A percentile compares a stretch with the other conserved stretches of the same genome.
Conservation (phyloP, 1,139 yeast species). For the Saccharomyces hybrid region DNA sequence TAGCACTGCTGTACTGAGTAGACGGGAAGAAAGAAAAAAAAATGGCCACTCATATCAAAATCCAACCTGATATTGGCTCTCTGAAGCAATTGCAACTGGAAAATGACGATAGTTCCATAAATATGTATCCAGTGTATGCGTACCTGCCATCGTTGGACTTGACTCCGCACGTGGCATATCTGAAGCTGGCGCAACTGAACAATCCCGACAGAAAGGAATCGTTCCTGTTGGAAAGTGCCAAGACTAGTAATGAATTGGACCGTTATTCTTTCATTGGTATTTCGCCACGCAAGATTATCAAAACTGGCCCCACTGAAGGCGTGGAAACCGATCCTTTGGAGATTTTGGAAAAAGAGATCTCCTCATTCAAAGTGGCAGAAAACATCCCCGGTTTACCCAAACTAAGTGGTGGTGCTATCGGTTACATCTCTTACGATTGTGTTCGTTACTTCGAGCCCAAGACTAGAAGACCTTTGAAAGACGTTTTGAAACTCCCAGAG, state of each 20-base stretch:
- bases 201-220: constrained; percentile 53
- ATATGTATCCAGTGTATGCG: constrained; percentile 74
- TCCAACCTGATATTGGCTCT: constrained; percentile 58
- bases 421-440: constrained; percentile 93
- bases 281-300: constrained; percentile 70
- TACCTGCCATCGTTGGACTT: constrained; percentile 68
- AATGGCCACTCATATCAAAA: constrained; percentile 8
- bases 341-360: constrained; percentile 66
- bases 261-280: constrained; percentile 88
- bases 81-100: constrained; percentile 40
- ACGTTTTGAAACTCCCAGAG: constrained; percentile 79
- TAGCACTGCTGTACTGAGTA: neutral
- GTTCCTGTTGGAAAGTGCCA: constrained; percentile 80
- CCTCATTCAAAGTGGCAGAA: constrained; percentile 56
- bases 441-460: constrained; percentile 92
- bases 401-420: constrained; percentile 92
- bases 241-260: constrained; percentile 81
- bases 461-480: constrained; percentile 65
- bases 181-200: constrained; percentile 71
- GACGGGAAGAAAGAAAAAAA: neutral
- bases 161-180: constrained; percentile 85
- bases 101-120: constrained; percentile 31
- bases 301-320: constrained; percentile 64
- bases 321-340: constrained; percentile 69
- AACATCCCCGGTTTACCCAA: constrained; percentile 70